phyloP scores from a whole-genome alignment of 2,329 filamentous ascomycete genomes.

The Paecilomyces formosus region DNA sequence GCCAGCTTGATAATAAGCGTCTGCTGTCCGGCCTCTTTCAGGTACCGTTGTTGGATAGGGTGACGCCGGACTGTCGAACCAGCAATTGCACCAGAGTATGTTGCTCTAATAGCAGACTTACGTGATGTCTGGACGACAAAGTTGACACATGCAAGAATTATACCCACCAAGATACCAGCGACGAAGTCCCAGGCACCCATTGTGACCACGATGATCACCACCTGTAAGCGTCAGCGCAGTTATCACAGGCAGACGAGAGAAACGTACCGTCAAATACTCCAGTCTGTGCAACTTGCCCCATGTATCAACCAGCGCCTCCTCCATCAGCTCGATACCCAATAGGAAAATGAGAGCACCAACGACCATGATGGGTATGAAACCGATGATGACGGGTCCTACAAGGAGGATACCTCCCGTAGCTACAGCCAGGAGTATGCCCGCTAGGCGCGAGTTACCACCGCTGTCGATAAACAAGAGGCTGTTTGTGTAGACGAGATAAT shows the following conservation, averaged over 20 bases:
- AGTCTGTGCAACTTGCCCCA: conserved; percentile 78
- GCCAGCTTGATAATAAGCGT: conserved; percentile 87
- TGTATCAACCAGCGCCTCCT: conserved; percentile 82
- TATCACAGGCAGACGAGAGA: neutral
- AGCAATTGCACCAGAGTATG: conserved; percentile 83
- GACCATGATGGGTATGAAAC: conserved; percentile 93
- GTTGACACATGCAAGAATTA: conserved; percentile 82
- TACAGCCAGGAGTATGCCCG: conserved; percentile 74
- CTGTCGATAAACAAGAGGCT: conserved; percentile 94
- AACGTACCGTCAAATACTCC: conserved; percentile 74
- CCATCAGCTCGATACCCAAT: conserved; percentile 82
- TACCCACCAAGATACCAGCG: conserved; percentile 83
- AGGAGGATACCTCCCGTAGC: conserved; percentile 77
- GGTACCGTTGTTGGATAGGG: conserved; percentile 77
- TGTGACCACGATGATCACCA: conserved; percentile 80
- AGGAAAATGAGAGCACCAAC: conserved; percentile 93
- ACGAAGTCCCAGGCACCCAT: conserved; percentile 99
- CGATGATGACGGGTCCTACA: conserved; percentile 79
- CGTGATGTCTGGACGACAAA: conserved; percentile 87
- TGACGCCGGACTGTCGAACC: conserved; percentile 90
- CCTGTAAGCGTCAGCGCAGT: conserved; percentile 31
- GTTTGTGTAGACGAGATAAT: conserved; percentile 96
- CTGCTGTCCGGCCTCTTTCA: conserved; percentile 77
- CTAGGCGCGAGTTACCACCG: conserved; percentile 78
- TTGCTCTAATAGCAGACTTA: conserved; percentile 79